phyloP scores from a whole-genome alignment of 306 rosid genomes.

The Fragaria ananassa region DNA sequence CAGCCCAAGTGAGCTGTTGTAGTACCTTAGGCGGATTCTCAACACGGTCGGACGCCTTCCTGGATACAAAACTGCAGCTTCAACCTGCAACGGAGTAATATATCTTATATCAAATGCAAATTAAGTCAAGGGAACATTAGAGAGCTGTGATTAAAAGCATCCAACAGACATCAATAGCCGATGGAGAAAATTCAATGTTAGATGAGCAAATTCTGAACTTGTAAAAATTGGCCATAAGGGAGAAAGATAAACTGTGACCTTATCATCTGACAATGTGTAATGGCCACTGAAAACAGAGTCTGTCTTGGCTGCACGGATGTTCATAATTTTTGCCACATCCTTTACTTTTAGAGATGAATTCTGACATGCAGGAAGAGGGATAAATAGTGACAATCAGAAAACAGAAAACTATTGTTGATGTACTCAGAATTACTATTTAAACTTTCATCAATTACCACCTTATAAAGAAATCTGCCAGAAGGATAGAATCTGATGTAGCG shows the following conservation, averaged over 20 bases:
- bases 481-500: conserved; percentile 84
- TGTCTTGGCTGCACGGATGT: conserved; percentile 63
- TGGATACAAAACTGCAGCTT: conserved; percentile 91
- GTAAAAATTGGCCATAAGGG: background rate
- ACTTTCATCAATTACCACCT: conserved; percentile 44
- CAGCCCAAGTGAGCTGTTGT: background rate
- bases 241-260: conserved; percentile 41
- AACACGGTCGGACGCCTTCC: conserved; percentile 85
- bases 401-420: background rate
- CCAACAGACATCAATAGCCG: background rate
- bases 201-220: background rate
- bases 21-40: conserved; percentile 88
- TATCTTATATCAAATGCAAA: conserved; percentile 15
- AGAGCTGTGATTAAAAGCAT: background rate
- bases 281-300: conserved; percentile 72
- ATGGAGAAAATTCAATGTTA: conserved; percentile 2
- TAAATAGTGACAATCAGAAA: conserved; percentile 25
- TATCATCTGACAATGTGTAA: conserved; percentile 81
- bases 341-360: conserved; percentile 86
- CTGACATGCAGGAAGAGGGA: conserved; percentile 37
- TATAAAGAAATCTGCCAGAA: conserved; percentile 86
- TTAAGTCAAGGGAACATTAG: background rate
- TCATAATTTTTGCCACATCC: conserved; percentile 87
- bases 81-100: conserved; percentile 54
- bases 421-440: conserved; percentile 9